Percentiles rank a stretch among this genome's conserved stretches.
phyloP scores from a whole-genome alignment of 331 rosid genomes.

The Arachis monticola region DNA sequence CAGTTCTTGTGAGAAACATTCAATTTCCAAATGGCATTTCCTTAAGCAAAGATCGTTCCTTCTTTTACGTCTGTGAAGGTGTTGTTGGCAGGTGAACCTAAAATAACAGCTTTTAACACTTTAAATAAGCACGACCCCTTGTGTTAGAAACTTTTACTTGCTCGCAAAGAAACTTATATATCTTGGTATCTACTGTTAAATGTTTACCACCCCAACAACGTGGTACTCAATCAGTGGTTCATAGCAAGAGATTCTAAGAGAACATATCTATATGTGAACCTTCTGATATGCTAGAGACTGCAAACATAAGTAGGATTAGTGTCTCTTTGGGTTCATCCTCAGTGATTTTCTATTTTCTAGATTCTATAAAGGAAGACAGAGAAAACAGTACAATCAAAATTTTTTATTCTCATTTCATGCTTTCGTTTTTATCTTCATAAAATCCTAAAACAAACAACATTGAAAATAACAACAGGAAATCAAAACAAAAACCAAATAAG shows the following conservation, averaged over 20 bases:
- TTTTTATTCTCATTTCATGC: too few relatives aligned
- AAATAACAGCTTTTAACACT: constrained; percentile 7
- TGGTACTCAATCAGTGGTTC: neutral
- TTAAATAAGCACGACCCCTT: neutral
- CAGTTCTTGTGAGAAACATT: constrained; percentile 72
- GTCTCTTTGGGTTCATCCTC: neutral
- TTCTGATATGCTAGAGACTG: constrained; percentile 6
- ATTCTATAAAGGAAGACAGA: too few relatives aligned
- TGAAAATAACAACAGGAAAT: neutral
- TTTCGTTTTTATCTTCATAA: too few relatives aligned
- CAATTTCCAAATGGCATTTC: constrained; percentile 92
- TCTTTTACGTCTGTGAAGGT: constrained; percentile 79
- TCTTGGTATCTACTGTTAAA: neutral
- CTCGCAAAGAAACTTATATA: neutral
- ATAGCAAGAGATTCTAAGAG: neutral
- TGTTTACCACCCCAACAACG: neutral
- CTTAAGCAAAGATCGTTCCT: constrained; percentile 89
- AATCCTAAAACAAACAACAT: too few relatives aligned
- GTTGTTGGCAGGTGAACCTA: constrained; percentile 72
- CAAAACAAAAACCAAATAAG: too few relatives aligned
- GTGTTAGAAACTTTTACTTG: constrained; percentile 13
- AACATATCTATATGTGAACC: constrained; percentile 11
- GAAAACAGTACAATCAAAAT: too few relatives aligned
- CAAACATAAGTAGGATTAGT: neutral
- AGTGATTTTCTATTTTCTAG: too few relatives aligned